phyloP scores from a whole-genome alignment of 495 filamentous ascomycete species.

The Penicillium bovifimosum region DNA sequence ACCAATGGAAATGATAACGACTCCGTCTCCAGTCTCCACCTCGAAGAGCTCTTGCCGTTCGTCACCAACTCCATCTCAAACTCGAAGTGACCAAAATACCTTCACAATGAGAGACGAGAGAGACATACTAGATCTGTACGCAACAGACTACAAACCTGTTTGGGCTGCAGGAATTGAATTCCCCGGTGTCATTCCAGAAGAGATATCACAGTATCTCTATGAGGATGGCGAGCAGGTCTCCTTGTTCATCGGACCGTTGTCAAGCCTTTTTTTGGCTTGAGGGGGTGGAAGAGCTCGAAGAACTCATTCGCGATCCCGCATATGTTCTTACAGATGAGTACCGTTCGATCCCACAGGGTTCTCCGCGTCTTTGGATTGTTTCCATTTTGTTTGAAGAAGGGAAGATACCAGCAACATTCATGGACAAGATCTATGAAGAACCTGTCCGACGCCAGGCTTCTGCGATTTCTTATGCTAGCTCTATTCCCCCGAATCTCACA shows the following conservation, averaged over 20 bases:
- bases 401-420: neutral
- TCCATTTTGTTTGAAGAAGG: neutral
- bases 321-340: slow-evolving; percentile 1
- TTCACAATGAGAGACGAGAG: neutral
- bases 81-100: neutral
- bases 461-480: neutral
- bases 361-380: neutral
- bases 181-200: slow-evolving; percentile 1
- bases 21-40: too few species aligned
- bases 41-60: too few species aligned
- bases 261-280: slow-evolving; percentile 7
- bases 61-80: neutral
- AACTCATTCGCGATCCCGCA: slow-evolving; percentile 4
- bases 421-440: neutral
- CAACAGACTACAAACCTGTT: neutral
- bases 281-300: neutral
- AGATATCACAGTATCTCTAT: neutral
- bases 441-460: neutral
- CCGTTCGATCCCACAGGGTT: neutral
- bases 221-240: neutral
- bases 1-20: too few species aligned
- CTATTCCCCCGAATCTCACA: neutral
- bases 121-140: neutral
- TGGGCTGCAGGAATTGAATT: neutral
- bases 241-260: neutral